Evolutionary conservation across 2,329 filamentous ascomycete genomes (phyloP).

Genomic region (Colletotrichum chrysophilum): DNA sequence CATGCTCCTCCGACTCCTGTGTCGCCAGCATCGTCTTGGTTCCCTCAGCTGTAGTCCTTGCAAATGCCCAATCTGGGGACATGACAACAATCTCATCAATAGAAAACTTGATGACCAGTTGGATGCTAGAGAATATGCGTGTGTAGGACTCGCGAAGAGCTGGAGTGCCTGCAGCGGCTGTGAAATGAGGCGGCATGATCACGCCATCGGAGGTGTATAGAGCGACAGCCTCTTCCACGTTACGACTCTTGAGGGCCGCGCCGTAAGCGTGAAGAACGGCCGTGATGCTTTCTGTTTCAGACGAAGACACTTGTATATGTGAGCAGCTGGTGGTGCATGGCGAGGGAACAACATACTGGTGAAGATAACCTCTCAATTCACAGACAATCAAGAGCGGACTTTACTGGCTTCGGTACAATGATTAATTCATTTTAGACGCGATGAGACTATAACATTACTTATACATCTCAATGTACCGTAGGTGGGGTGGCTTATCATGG

Average conservation of each 20-base stretch:
- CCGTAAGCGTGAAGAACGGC: conserved; percentile 17
- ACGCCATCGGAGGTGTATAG: conserved; percentile 28
- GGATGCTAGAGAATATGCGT: conserved; percentile 21
- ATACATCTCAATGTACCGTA: background rate
- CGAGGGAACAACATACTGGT: background rate
- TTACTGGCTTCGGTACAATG: fast-evolving
- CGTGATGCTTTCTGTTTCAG: conserved; percentile 21
- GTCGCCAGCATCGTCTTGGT: conserved; percentile 26
- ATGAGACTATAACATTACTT: background rate
- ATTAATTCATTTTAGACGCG: background rate
- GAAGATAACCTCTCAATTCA: background rate
- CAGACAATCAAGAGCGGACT: background rate
- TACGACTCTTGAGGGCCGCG: conserved; percentile 20
- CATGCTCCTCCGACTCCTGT: conserved; percentile 17
- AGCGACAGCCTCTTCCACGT: conserved; percentile 19
- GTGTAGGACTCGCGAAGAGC: conserved; percentile 25
- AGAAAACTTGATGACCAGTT: conserved; percentile 20
- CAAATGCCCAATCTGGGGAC: conserved; percentile 25
- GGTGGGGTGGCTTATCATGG: background rate
- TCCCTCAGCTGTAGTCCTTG: conserved; percentile 24
- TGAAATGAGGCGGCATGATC: conserved; percentile 27
- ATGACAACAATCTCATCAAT: conserved; percentile 24
- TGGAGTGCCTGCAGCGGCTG: conserved; percentile 14
- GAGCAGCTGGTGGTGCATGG: background rate
- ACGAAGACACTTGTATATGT: conserved; percentile 39